Conservation (phyloP, 257 asterid species). For the Solanum okadae region DNA sequence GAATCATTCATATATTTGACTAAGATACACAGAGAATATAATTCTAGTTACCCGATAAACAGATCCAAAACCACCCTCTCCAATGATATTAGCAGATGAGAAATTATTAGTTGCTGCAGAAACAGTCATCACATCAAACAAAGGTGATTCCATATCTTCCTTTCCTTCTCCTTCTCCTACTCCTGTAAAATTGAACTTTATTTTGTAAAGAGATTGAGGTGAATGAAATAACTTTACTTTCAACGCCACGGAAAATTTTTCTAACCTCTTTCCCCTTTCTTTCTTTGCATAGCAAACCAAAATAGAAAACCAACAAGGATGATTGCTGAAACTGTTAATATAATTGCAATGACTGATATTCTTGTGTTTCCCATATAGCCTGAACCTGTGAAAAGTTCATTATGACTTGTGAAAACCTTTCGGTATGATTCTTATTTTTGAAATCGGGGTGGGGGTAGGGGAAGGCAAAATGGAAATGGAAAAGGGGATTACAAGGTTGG, state of each 20-base stretch:
- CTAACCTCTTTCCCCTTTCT: not conserved
- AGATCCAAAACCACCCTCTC: slow-evolving; percentile 12
- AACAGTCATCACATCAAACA: not conserved
- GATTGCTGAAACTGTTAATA: not conserved
- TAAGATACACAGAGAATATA: not conserved
- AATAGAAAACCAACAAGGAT: not conserved
- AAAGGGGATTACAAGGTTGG: not conserved
- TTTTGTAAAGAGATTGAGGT: not conserved
- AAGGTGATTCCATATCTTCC: not conserved
- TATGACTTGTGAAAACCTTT: not conserved
- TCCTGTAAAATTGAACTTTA: not conserved
- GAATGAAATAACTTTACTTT: not conserved
- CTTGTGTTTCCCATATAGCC: not conserved
- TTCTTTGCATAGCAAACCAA: not conserved
- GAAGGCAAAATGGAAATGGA: not conserved
- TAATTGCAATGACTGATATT: not conserved
- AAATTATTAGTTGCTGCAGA: not conserved
- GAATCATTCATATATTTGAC: not conserved
- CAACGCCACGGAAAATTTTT: not conserved
- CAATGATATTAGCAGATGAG: not conserved
- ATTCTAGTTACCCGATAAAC: slow-evolving; percentile 3
- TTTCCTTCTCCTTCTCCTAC: not conserved
- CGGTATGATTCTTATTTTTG: not conserved
- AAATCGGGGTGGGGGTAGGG: not conserved
- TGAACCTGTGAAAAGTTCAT: not conserved